Evolutionary conservation across 2,329 filamentous ascomycete species (phyloP).

Genomic region (Coniochaeta prunicola): DNA sequence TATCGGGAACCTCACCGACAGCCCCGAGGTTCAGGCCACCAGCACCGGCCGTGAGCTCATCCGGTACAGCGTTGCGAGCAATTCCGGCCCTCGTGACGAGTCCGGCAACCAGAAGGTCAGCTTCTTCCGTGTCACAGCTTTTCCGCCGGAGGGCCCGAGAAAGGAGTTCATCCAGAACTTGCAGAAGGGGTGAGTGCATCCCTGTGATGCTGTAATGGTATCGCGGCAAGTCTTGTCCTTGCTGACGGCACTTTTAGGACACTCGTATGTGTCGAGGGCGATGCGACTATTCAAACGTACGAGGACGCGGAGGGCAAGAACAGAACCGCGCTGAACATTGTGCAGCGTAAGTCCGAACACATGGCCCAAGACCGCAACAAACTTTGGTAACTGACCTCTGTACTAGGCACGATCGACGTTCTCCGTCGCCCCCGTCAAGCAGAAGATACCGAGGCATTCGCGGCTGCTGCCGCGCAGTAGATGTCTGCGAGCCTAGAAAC

Average conservation of each 20-base stretch:
- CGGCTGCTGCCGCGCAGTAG: neutral
- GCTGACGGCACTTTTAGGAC: conserved; percentile 45
- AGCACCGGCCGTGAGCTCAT: conserved; percentile 67
- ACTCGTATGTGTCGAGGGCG: conserved; percentile 76
- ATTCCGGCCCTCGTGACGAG: conserved; percentile 51
- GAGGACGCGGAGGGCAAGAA: conserved; percentile 65
- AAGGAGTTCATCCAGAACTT: conserved; percentile 67
- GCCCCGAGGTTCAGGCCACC: conserved; percentile 68
- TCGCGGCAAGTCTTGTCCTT: neutral
- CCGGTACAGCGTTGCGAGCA: conserved; percentile 69
- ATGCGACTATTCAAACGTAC: conserved; percentile 61
- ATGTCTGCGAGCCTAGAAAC: neutral
- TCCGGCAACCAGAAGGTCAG: conserved; percentile 59
- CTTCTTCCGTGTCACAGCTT: conserved; percentile 78
- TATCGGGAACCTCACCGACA: conserved; percentile 74
- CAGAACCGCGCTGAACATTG: conserved; percentile 57
- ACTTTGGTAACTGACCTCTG: neutral
- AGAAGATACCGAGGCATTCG: neutral
- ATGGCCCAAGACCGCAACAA: neutral
- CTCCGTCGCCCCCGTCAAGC: neutral
- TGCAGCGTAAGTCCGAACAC: conserved; percentile 61
- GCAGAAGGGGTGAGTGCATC: conserved; percentile 75
- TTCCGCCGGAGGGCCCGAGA: conserved; percentile 57
- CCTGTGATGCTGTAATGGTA: neutral
- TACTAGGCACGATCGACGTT: neutral